Base-by-base conservation (phyloP, 139 green algal genomes). In the Axilococcus clingmanii region DNA sequence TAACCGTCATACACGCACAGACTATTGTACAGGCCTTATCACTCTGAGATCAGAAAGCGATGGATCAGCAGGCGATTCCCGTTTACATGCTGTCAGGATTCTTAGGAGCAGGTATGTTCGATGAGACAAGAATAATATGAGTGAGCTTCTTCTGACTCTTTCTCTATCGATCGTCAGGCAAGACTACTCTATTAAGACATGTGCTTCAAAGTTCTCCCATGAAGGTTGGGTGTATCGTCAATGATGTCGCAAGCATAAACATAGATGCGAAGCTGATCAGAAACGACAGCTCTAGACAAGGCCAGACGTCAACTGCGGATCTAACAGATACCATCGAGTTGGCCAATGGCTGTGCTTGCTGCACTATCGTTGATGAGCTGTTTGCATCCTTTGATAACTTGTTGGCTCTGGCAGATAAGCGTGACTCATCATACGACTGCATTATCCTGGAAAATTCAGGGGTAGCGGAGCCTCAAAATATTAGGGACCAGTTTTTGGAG, bases 181-280 rank as follows among this genome's bases (percentile, higher is more conserved):
- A 96, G 56, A 96, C 87, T 0, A 94, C 87, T 6, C 59, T 95
- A 8, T 69, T 96, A 43, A 70, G 83, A 2, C 65, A 94, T 48
- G 47, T 95, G 25, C 59, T 95, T 44, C 69, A 93, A 45, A 85
- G 92, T 45, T 72, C 33, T 8, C 76, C 58, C 23, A 59, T 85
- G 27, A 94, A 94, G 69, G 85, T 96, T 27, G 88, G 82, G 0
- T 94, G 86, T 63, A 86, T 96, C 35, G 88, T 96, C 3, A 96
- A 96, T 58, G 88, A 96, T 48, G 85, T 96, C 6, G 84, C 87
- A 8, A 57, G 37, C 4, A 71, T 96, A 24, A 96, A 96, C 65
- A 88, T 96, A 14, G 88, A 96, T 51, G 85, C 88, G 32, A 96
- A 96, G 63, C 79, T 96, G 0, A 78, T 94, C 14, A 61, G 52